A percentile compares a stretch with the other conserved stretches of the same genome.
phyloP scores from a whole-genome alignment of 1,284 basidiomycete genomes.

The Rhodotorula glutinis region DNA sequence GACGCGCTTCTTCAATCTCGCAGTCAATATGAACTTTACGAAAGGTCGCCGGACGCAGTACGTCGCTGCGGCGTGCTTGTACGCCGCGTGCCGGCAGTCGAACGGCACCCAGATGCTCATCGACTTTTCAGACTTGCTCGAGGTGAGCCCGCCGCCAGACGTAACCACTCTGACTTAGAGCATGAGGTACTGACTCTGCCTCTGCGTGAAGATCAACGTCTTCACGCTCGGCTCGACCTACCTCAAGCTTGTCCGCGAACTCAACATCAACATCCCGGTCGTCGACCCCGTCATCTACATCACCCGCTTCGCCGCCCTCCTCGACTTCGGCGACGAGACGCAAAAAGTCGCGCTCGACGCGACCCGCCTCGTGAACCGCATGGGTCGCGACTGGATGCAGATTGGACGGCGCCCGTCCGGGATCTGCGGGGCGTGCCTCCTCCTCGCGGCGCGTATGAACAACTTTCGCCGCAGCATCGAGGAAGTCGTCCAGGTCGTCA shows the following conservation, averaged over 20 bases:
- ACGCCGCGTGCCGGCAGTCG: slow-evolving; percentile 87
- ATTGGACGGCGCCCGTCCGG: slow-evolving; percentile 92
- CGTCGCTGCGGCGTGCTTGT: slow-evolving; percentile 91
- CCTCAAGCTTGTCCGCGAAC: slow-evolving; percentile 83
- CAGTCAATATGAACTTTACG: slow-evolving; percentile 89
- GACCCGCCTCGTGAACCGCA: slow-evolving; percentile 86
- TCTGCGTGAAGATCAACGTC: slow-evolving; percentile 99
- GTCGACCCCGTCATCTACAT: slow-evolving; percentile 98
- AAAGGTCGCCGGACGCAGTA: slow-evolving; percentile 89
- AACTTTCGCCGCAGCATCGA: slow-evolving; percentile 89
- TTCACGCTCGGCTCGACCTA: slow-evolving; percentile 96
- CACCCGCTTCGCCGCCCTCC: slow-evolving; percentile 88
- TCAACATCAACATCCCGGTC: slow-evolving; percentile 76
- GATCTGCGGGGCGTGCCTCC: slow-evolving; percentile 91
- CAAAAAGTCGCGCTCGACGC: slow-evolving; percentile 90
- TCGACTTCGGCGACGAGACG: slow-evolving; percentile 95
- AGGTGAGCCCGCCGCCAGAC: slow-evolving; percentile 55
- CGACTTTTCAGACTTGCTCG: slow-evolving; percentile 89
- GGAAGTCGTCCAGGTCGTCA: slow-evolving; percentile 97
- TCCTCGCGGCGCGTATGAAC: slow-evolving; percentile 97
- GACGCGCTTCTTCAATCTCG: slow-evolving; percentile 84
- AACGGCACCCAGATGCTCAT: slow-evolving; percentile 95
- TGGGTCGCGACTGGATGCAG: slow-evolving; percentile 97
- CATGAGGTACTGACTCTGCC: no score
- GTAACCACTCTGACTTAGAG: slow-evolving; percentile 14